Percentiles rank a stretch among this genome's conserved stretches.
phyloP scores from a whole-genome alignment of 2,329 filamentous ascomycete genomes.

The Phyllosticta citriasiana region DNA sequence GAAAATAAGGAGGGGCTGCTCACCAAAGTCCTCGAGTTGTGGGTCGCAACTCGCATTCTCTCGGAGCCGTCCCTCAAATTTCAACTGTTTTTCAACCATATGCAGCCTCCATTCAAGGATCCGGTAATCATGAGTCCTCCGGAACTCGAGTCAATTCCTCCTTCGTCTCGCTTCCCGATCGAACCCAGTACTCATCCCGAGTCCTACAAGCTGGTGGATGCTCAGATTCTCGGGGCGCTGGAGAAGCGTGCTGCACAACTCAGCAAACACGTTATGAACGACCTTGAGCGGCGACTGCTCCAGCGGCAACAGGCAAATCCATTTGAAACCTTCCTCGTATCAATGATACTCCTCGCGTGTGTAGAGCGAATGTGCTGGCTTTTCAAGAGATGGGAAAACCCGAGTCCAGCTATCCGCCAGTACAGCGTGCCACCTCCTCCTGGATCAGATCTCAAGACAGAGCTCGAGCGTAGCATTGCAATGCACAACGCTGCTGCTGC shows the following conservation, averaged over 20 bases:
- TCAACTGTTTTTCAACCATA: slow-evolving; percentile 40
- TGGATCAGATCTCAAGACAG: background rate
- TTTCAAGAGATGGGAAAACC: slow-evolving; percentile 43
- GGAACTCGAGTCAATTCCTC: slow-evolving; percentile 2
- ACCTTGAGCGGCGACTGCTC: slow-evolving; percentile 49
- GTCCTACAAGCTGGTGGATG: slow-evolving; percentile 41
- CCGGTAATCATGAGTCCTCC: slow-evolving; percentile 19
- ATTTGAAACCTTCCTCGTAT: slow-evolving; percentile 50
- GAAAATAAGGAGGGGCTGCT: slow-evolving; percentile 34
- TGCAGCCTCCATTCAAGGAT: slow-evolving; percentile 22
- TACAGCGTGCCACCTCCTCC: slow-evolving; percentile 14
- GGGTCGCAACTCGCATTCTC: slow-evolving; percentile 46
- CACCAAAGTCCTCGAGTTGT: slow-evolving; percentile 44
- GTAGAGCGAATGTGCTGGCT: slow-evolving; percentile 51
- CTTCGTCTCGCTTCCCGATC: slow-evolving; percentile 4
- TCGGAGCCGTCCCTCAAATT: slow-evolving; percentile 39
- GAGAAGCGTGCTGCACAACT: slow-evolving; percentile 45
- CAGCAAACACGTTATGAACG: slow-evolving; percentile 47
- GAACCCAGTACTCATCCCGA: slow-evolving; percentile 24
- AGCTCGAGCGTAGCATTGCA: slow-evolving; percentile 5
- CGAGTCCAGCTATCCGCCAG: background rate
- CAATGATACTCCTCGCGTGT: slow-evolving; percentile 48
- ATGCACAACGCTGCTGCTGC: slow-evolving; percentile 1
- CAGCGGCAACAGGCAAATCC: slow-evolving; percentile 47
- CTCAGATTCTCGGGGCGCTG: slow-evolving; percentile 44